Conservation (phyloP, 306 rosid species). For the Vigna trinervia region DNA sequence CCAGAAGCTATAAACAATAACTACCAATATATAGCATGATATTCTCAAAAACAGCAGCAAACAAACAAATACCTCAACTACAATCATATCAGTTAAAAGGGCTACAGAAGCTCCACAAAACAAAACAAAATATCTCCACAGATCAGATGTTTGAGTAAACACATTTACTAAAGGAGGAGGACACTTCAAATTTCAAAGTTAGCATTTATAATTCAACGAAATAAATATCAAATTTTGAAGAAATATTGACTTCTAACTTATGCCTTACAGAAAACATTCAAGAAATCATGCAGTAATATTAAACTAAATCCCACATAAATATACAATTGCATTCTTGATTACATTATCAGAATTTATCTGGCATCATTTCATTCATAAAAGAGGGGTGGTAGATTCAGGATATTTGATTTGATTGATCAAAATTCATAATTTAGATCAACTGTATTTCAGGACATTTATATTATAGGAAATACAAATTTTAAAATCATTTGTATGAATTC, state of each 20-base stretch:
- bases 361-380: conserved; percentile 32
- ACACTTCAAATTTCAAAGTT: neutral
- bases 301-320: conserved; percentile 33
- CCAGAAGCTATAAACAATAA: conserved; percentile 6
- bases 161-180: neutral
- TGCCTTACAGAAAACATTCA: conserved; percentile 31
- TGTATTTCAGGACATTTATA: conserved; percentile 5
- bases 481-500: conserved; percentile 14
- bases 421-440: conserved; percentile 24
- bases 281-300: conserved; percentile 19
- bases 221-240: conserved; percentile 27
- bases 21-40: neutral
- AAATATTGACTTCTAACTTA: conserved; percentile 20
- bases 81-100: conserved; percentile 7
- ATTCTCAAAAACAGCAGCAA: neutral
- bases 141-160: conserved; percentile 7
- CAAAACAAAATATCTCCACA: neutral
- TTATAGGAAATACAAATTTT: conserved; percentile 2
- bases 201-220: conserved; percentile 23
- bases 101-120: conserved; percentile 18
- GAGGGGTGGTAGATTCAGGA: conserved; percentile 12
- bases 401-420: conserved; percentile 32
- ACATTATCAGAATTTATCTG: conserved; percentile 20
- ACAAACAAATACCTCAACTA: neutral
- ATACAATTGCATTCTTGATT: conserved; percentile 10